Percentiles rank a stretch among this genome's conserved stretches.
Conservation (phyloP, 768 basidiomycete genomes). For the Piloderma croceum region DNA sequence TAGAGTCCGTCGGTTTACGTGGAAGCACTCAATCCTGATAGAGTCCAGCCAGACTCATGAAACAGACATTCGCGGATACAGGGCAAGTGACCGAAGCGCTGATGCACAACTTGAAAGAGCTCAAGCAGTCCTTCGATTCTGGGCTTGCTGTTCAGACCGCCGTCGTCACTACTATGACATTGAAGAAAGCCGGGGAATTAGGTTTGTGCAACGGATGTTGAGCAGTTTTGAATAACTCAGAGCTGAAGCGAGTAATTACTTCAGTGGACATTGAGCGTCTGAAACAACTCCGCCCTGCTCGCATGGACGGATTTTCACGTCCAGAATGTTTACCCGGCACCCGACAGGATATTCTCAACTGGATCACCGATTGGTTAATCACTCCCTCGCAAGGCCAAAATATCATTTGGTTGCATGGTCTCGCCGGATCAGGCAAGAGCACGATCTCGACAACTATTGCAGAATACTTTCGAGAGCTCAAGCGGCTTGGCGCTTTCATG, state of each 20-base stretch:
- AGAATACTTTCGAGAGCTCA: constrained; percentile 25
- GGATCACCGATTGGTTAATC: constrained; percentile 20
- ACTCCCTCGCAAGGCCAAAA: constrained; percentile 15
- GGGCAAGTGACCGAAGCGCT: constrained; percentile 18
- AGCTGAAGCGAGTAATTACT: too few relatives aligned
- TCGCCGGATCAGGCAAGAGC: constrained; percentile 31
- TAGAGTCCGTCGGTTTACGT: too few relatives aligned
- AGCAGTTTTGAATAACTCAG: neutral
- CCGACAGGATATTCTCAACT: constrained; percentile 23
- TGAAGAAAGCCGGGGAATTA: constrained; percentile 16
- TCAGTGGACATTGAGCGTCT: too few relatives aligned
- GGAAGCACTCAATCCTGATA: too few relatives aligned
- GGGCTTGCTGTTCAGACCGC: constrained; percentile 20
- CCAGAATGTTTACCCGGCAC: constrained; percentile 26
- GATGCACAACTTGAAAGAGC: constrained; percentile 14
- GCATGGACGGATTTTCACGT: constrained; percentile 25
- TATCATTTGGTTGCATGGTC: constrained; percentile 28
- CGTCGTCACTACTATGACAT: constrained; percentile 22
- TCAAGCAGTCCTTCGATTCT: constrained; percentile 23
- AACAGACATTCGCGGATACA: neutral
- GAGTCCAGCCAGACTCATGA: constrained; percentile 9
- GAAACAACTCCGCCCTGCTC: constrained; percentile 21
- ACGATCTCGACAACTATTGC: constrained; percentile 31
- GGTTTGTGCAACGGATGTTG: neutral
- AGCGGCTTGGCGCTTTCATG: constrained; percentile 30